A percentile compares a stretch with the other conserved stretches of the same genome.
These are phyloP conservation scores for Collybia mongolica DNA, from an alignment of 768 basidiomycete genomes.

Conservation along the genomic window DNA sequence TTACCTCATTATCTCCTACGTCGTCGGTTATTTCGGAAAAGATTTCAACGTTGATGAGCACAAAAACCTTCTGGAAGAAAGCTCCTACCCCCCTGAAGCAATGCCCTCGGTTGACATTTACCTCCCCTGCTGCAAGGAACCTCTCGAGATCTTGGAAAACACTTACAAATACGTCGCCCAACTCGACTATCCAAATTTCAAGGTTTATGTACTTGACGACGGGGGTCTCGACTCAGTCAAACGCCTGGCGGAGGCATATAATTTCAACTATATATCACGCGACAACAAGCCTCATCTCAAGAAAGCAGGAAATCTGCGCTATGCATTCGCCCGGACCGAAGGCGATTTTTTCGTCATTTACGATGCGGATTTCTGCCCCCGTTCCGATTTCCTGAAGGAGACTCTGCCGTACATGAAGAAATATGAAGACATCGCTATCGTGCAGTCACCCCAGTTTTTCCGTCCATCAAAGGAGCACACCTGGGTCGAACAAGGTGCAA, in stretches of 20 bases:
- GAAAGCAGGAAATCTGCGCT: conserved; percentile 26
- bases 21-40: conserved; percentile 22
- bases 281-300: conserved; percentile 24
- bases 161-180: conserved; percentile 27
- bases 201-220: conserved; percentile 26
- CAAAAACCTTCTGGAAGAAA: conserved; percentile 15
- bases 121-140: conserved; percentile 25
- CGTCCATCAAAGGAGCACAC: conserved; percentile 19
- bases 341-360: conserved; percentile 29
- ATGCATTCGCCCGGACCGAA: conserved; percentile 22
- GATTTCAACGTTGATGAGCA: conserved; percentile 22
- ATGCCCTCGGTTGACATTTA: conserved; percentile 25
- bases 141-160: conserved; percentile 26
- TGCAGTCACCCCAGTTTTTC: conserved; percentile 28
- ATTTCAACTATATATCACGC: conserved; percentile 25
- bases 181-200: conserved; percentile 23
- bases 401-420: conserved; percentile 22
- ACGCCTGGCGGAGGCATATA: conserved; percentile 17
- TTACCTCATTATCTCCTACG: conserved; percentile 20
- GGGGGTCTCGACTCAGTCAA: conserved; percentile 22
- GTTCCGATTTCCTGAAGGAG: conserved; percentile 22
- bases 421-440: conserved; percentile 21
- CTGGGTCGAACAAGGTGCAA: conserved; percentile 27
- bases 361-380: conserved; percentile 28
- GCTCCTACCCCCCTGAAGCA: conserved; percentile 14